Evolutionary conservation across 331 rosid genomes (phyloP).

Genomic region (Erythrophleum ivorense): DNA sequence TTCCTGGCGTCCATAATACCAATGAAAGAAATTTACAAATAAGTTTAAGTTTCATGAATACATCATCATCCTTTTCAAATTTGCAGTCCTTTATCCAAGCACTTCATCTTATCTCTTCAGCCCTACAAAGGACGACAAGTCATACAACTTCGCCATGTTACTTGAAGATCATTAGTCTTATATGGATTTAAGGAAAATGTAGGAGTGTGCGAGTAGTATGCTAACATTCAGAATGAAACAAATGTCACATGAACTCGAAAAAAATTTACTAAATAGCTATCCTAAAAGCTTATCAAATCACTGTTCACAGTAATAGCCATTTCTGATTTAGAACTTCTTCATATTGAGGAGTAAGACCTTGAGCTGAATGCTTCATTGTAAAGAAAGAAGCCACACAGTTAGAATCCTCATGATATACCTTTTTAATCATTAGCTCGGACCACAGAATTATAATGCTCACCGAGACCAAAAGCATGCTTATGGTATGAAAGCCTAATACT

Average conservation of each 20-base stretch:
- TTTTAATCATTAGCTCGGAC: conserved; percentile 58
- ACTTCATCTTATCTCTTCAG: too few species aligned
- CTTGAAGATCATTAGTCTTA: neutral
- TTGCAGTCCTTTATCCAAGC: too few species aligned
- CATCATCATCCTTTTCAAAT: too few species aligned
- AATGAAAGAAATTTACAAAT: neutral
- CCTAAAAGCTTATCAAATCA: neutral
- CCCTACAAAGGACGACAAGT: neutral
- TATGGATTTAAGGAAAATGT: neutral
- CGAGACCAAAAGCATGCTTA: conserved; percentile 93
- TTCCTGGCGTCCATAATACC: too few species aligned
- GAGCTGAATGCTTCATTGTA: conserved; percentile 36
- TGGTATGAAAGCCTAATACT: conserved; percentile 85
- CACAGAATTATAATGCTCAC: conserved; percentile 93
- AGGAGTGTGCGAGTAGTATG: neutral
- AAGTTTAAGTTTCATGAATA: neutral
- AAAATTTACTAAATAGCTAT: neutral
- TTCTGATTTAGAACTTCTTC: conserved; percentile 31
- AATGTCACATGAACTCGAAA: neutral
- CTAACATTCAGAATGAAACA: neutral
- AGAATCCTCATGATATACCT: conserved; percentile 38
- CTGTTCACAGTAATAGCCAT: conserved; percentile 44
- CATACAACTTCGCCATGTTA: neutral
- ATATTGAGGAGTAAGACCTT: conserved; percentile 27
- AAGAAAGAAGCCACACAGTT: conserved; percentile 35